Percentiles rank a stretch among this genome's conserved stretches.
phyloP scores from a whole-genome alignment of 306 rosid genomes.

The Macrotyloma uniflorum region DNA sequence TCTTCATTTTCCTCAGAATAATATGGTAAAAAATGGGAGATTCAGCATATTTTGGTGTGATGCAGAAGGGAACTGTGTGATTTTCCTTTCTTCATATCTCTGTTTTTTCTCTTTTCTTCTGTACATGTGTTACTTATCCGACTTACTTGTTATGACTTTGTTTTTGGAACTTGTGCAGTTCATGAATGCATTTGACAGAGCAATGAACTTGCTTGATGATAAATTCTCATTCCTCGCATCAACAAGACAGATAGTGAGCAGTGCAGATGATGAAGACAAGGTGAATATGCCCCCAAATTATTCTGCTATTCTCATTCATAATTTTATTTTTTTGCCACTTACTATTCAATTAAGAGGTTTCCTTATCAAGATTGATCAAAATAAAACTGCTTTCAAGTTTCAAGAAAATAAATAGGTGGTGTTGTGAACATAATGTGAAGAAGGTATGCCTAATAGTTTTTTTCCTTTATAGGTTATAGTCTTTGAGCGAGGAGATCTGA shows the following conservation, averaged over 20 bases:
- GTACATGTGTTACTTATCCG: constrained; percentile 24
- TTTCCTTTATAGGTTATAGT: constrained; percentile 71
- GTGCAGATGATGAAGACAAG: constrained; percentile 81
- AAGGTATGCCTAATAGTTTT: constrained; percentile 1
- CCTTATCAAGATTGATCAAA: constrained; percentile 23
- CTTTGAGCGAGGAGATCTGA: constrained; percentile 93
- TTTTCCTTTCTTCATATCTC: background rate
- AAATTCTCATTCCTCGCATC: constrained; percentile 76
- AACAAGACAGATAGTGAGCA: constrained; percentile 85
- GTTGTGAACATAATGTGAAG: constrained; percentile 5
- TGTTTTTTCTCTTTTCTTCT: constrained; percentile 29
- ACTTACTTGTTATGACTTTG: constrained; percentile 9
- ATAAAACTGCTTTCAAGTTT: constrained; percentile 18
- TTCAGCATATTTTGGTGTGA: background rate
- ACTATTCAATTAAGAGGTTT: constrained; percentile 19
- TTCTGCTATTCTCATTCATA: constrained; percentile 24
- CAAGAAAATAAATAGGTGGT: background rate
- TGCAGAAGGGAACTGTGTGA: constrained; percentile 15
- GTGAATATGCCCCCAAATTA: constrained; percentile 42
- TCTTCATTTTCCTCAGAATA: constrained; percentile 21
- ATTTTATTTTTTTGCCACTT: constrained; percentile 16
- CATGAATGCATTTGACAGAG: constrained; percentile 90
- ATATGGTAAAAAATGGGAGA: background rate
- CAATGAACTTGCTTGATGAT: constrained; percentile 92
- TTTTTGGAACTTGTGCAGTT: constrained; percentile 63